A percentile compares a stretch with the other conserved stretches of the same genome.
These are phyloP conservation scores for Neonectria neomacrospora DNA, from an alignment of 2,329 filamentous ascomycete genomes.

Conservation along the genomic window DNA sequence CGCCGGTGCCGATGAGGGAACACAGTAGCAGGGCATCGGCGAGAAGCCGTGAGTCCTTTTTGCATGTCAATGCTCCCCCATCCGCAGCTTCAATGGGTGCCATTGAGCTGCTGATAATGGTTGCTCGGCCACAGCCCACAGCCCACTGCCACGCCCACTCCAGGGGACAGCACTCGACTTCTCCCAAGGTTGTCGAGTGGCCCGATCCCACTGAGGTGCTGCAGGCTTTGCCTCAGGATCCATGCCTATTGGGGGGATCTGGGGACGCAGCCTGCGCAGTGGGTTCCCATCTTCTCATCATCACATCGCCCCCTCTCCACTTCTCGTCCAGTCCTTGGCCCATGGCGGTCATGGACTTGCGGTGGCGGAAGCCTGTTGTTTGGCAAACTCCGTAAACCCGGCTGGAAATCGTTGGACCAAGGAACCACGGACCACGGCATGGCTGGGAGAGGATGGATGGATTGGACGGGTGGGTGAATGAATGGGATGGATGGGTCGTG, in stretches of 20 bases:
- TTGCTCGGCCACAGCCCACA: slow-evolving; percentile 38
- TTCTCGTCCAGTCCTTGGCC: slow-evolving; percentile 40
- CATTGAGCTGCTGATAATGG: slow-evolving; percentile 36
- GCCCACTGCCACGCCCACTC: slow-evolving; percentile 20
- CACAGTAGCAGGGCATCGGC: slow-evolving; percentile 19
- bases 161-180: slow-evolving; percentile 19
- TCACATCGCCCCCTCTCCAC: slow-evolving; percentile 41
- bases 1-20: slow-evolving; percentile 29
- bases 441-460: slow-evolving; percentile 18
- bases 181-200: slow-evolving; percentile 35
- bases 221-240: slow-evolving; percentile 42
- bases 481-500: slow-evolving; percentile 20
- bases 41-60: slow-evolving; percentile 17
- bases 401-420: slow-evolving; percentile 24
- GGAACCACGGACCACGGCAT: slow-evolving; percentile 26
- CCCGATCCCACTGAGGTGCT: slow-evolving; percentile 40
- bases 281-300: slow-evolving; percentile 40
- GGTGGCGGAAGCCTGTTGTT: slow-evolving; percentile 27
- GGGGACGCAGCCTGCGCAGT: slow-evolving; percentile 40
- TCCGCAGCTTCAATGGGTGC: slow-evolving; percentile 35
- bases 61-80: slow-evolving; percentile 33
- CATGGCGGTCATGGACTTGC: slow-evolving; percentile 29
- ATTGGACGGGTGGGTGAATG: slow-evolving; percentile 15
- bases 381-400: slow-evolving; percentile 35
- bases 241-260: slow-evolving; percentile 43